Conservation (phyloP, 78 protist genomes). For the Dictyostelium firmibasis region DNA sequence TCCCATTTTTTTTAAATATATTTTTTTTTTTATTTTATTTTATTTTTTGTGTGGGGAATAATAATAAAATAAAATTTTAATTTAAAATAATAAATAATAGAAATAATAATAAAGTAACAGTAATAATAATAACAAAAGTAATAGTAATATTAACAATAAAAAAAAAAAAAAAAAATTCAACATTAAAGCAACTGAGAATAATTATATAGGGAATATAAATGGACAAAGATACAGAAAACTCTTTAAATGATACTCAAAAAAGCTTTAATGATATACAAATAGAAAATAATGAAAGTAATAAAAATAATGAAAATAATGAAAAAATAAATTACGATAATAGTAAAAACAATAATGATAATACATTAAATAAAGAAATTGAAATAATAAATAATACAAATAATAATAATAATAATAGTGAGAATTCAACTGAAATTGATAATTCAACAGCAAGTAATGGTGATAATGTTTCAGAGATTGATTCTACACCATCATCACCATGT, state of each 20-base stretch:
- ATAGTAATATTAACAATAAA: not conserved
- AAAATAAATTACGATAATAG: not conserved
- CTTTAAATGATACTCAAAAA: not conserved
- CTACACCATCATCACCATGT: slow-evolving; percentile 12
- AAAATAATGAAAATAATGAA: not conserved
- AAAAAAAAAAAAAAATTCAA: not conserved
- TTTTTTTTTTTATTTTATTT: no score
- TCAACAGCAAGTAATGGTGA: not conserved
- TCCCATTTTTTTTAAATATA: not conserved
- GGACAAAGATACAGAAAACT: not conserved
- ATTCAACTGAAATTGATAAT: not conserved
- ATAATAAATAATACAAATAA: not conserved
- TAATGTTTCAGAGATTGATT: not conserved
- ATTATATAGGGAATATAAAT: not conserved
- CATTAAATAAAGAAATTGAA: not conserved
- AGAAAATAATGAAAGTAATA: not conserved
- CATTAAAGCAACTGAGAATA: no score
- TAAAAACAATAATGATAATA: not conserved
- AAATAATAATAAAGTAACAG: no score
- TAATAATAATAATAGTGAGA: not conserved
- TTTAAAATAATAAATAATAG: no score
- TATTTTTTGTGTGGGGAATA: not conserved
- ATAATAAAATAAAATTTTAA: no score
- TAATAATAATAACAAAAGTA: not conserved
- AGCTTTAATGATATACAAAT: not conserved